phyloP scores from a whole-genome alignment of 148 eudicot species.

The Vaccinium macrocarpon region DNA sequence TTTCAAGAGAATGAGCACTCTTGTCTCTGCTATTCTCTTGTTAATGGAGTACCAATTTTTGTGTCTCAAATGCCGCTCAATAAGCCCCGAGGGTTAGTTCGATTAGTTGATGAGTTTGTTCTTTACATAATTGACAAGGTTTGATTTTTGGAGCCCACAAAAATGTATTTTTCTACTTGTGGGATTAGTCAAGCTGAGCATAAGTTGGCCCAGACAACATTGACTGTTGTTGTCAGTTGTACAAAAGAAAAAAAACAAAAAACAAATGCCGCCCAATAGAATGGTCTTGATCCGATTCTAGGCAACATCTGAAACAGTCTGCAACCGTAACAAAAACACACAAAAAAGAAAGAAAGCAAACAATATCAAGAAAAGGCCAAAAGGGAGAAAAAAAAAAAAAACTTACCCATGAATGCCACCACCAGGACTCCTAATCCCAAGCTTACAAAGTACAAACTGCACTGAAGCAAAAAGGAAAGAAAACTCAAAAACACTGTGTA shows the following conservation, averaged over 20 bases:
- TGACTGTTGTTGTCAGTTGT: too few species aligned
- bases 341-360: neutral
- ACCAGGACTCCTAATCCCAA: conserved; percentile 77
- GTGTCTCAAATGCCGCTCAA: conserved; percentile 4
- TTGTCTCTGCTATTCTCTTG: neutral
- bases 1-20: neutral
- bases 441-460: conserved; percentile 82
- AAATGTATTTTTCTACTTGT: too few species aligned
- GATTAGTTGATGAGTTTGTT: too few species aligned
- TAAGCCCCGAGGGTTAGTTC: too few species aligned
- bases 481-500: neutral
- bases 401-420: conserved; percentile 83
- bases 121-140: too few species aligned
- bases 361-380: neutral
- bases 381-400: conserved; percentile 13
- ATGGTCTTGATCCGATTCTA: neutral
- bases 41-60: neutral
- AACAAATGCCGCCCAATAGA: neutral
- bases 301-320: neutral
- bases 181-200: too few species aligned
- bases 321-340: neutral
- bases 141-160: too few species aligned
- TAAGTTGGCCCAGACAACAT: too few species aligned
- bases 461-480: conserved; percentile 44
- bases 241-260: too few species aligned